Base-by-base conservation (phyloP, 257 asterid species). In the Rauvolfia tetraphylla region DNA sequence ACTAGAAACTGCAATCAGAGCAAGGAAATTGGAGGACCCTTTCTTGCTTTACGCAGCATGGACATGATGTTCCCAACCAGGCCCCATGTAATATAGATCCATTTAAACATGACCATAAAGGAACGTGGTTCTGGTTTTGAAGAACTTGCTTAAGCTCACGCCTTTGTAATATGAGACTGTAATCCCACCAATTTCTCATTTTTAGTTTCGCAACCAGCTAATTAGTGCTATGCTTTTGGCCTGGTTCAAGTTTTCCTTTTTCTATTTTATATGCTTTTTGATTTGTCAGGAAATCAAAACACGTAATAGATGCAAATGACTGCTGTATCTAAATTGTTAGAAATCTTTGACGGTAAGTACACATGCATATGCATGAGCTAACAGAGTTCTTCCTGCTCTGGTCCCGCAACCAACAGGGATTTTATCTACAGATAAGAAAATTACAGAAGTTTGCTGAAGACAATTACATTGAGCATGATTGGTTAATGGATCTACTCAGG, bases 361-460 rank as follows among this genome's bases (percentile, higher is more conserved):
- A 72, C 13, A 3, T 51, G 20, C 5, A 51, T 0, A 48, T 72
- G 44, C 25, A 29, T 41, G 22, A 49, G 36, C 79, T 49, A 22
- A 75, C 46, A 42, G n/a, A 51, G 66, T 17, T 71, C 71, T 74
- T 72, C 27, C 79, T 53, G 25, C 59, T 53, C 9, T 31, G 71
- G 38, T 42, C 66, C 31, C 74, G 70, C 27, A 22, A 74, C 78
- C 71, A 68, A 68, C 88, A 92, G 96, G 96, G 81, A 68, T 73
- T 92, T 57, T 88, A 85, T 78, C 68, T 88, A 25, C 91, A 88
- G 85, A 84, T 92, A 71, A 83, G 87, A 84, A 92, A 87, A 71
- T 82, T 90, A 48, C 84, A 86, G 54, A 88, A 89, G 78, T 79
- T 88, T 48, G 87, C 76, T 0, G 88, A 84, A 75, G 91, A 84